Base-by-base conservation (phyloP, 2,329 filamentous ascomycete genomes). In the Pseudocercospora pini-densiflorae region DNA sequence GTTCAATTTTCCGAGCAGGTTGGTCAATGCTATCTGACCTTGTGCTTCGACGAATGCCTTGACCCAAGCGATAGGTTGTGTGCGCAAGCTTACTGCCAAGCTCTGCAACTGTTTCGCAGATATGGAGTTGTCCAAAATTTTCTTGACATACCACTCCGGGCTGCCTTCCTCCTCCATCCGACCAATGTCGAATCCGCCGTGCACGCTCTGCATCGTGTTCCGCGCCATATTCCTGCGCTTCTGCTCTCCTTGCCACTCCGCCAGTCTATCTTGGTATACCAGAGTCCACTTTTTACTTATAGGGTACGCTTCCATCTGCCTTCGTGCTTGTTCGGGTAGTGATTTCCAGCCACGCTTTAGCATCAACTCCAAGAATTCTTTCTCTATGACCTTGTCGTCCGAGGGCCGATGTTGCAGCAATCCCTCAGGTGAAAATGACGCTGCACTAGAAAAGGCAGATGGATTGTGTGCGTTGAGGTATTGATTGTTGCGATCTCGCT, bases 281-380 rank as follows among this genome's bases (percentile, higher is more conserved):
- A 99, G 83, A 1, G 93, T 97, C 95, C 95, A 99, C 81, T 98
- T 99, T 85, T 98, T 98, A 70, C 90, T 88, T 8, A 95, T 88
- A 14, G 94, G 92, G 78, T 99, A 98, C 43, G 93, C 93, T 81
- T 95, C 88, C 94, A 99, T 98, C 82, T 98, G 95, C 68, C 94
- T 87, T 72, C 91, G 89, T 31, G 95, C 95, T 81, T 97, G 93
- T 76, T 99, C 95, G 5, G 95, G 95, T 70, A 99, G 83, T 79
- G 96, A 96, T 81, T 97, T 95, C 92, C 94, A 98, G 71, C 94
- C 95, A 81, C 95, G 89, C 81, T 97, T 97, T 76, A 97, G 92
- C 95, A 99, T 98, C 71, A 99, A 83, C 61, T 93, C 90, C 75
- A 94, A 85, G 76, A 98, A 98, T 83, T 97, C 92, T 76, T 94